Conservation (phyloP, 2,329 filamentous ascomycete genomes). For the Pseudogymnoascus sp. region DNA sequence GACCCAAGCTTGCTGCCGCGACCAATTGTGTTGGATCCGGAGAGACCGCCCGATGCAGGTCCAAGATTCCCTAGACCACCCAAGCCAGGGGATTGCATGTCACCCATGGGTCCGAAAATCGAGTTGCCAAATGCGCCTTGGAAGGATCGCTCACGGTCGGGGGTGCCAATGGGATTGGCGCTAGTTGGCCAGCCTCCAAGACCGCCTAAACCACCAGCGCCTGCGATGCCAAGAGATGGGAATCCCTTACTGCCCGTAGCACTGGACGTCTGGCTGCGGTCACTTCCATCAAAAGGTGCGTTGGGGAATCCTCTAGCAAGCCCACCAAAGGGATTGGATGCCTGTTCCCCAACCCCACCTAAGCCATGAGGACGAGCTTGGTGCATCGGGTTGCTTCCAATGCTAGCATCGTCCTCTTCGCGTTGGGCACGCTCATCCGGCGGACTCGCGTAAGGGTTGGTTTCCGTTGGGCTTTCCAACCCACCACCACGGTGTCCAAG, state of each 20-base stretch:
- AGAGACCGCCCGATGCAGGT: slow-evolving; percentile 43
- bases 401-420: slow-evolving; percentile 40
- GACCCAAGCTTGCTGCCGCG: slow-evolving; percentile 77
- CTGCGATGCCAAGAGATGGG: slow-evolving; percentile 50
- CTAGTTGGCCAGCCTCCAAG: slow-evolving; percentile 43
- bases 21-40: slow-evolving; percentile 58
- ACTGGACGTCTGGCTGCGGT: slow-evolving; percentile 89
- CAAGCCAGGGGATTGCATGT: slow-evolving; percentile 66
- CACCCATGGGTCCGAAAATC: slow-evolving; percentile 67
- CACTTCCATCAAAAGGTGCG: slow-evolving; percentile 54
- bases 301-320: slow-evolving; percentile 43
- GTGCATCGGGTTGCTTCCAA: slow-evolving; percentile 23
- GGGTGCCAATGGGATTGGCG: slow-evolving; percentile 54
- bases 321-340: slow-evolving; percentile 45
- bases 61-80: slow-evolving; percentile 63
- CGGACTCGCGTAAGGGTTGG: slow-evolving; percentile 92
- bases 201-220: slow-evolving; percentile 40
- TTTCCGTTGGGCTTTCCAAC: slow-evolving; percentile 76
- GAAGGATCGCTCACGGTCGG: slow-evolving; percentile 56
- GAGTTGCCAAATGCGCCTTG: slow-evolving; percentile 65
- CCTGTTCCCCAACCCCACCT: slow-evolving; percentile 44
- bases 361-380: slow-evolving; percentile 45
- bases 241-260: slow-evolving; percentile 68
- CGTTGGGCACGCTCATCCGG: slow-evolving; percentile 63
- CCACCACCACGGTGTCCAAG: slow-evolving; percentile 52